These are phyloP conservation scores for Ophiostoma ulmi DNA, from an alignment of 2,329 filamentous ascomycete species.

Conservation along the genomic window DNA sequence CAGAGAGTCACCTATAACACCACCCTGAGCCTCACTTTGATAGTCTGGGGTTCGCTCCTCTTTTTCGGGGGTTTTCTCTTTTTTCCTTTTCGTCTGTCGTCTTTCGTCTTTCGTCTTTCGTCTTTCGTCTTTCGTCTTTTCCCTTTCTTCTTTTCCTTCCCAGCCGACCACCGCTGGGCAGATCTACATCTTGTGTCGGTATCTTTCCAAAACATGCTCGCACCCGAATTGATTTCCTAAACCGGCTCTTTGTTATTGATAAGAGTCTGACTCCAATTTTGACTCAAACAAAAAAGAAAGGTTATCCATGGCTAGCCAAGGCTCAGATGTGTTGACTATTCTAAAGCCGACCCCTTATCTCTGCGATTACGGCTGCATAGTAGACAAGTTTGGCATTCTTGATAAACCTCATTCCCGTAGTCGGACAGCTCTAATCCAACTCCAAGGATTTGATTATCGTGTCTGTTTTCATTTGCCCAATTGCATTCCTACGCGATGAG, in stretches of 20 bases:
- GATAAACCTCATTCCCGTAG: background rate
- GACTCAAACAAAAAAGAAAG: background rate
- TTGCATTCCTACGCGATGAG: background rate
- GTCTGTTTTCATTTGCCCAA: background rate
- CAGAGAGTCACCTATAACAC: background rate
- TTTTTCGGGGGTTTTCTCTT: conserved; percentile 9
- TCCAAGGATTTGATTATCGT: background rate
- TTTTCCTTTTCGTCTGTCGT: no score
- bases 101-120: background rate
- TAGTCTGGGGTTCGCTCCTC: conserved; percentile 1
- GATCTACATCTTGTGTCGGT: background rate
- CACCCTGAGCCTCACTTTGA: background rate
- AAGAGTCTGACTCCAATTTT: background rate
- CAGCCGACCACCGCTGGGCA: background rate
- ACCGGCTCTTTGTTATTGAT: background rate
- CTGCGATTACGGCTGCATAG: background rate
- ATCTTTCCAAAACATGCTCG: background rate
- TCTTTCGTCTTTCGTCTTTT: background rate
- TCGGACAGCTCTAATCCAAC: background rate
- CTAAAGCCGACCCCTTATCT: conserved; percentile 5
- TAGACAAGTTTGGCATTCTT: background rate
- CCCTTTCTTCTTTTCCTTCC: background rate
- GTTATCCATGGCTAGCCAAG: conserved; percentile 1
- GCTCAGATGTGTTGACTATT: background rate
- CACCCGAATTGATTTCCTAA: background rate